phyloP scores from a whole-genome alignment of 2,329 filamentous ascomycete genomes.

The Raffaelea arxii region DNA sequence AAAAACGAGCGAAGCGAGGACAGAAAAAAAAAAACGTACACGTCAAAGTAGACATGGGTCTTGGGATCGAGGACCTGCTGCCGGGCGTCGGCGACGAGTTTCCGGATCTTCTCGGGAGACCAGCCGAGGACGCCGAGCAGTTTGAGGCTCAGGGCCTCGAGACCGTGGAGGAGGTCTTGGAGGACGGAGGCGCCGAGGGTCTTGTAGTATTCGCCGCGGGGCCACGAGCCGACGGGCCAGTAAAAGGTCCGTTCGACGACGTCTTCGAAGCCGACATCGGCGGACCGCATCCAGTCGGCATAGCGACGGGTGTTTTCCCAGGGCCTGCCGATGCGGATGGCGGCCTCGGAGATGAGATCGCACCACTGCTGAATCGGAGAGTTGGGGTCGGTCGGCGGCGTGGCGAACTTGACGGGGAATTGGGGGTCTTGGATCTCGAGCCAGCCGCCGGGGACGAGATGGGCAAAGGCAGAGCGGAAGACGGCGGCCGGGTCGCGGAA shows the following conservation, averaged over 20 bases:
- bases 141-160: conserved; percentile 11
- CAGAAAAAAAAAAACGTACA: conserved; percentile 3
- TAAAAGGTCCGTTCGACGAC: conserved; percentile 14
- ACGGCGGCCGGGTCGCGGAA: conserved; percentile 39
- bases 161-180: conserved; percentile 11
- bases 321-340: not conserved
- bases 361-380: too few relatives aligned
- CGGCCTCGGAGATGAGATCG: not conserved
- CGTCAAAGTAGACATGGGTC: conserved; percentile 5
- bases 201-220: conserved; percentile 14
- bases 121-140: conserved; percentile 13
- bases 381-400: not conserved
- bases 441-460: conserved; percentile 29
- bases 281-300: not conserved
- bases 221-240: conserved; percentile 15
- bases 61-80: conserved; percentile 5
- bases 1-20: not conserved
- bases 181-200: conserved; percentile 10
- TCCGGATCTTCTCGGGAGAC: conserved; percentile 6
- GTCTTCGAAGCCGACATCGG: conserved; percentile 13
- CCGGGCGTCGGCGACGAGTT: conserved; percentile 7
- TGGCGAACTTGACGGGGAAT: not conserved
- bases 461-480: conserved; percentile 33
- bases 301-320: not conserved
- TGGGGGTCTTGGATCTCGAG: conserved; percentile 20